Evolutionary conservation across 129 eudicot species (phyloP).

Genomic region (Centella asiatica): DNA sequence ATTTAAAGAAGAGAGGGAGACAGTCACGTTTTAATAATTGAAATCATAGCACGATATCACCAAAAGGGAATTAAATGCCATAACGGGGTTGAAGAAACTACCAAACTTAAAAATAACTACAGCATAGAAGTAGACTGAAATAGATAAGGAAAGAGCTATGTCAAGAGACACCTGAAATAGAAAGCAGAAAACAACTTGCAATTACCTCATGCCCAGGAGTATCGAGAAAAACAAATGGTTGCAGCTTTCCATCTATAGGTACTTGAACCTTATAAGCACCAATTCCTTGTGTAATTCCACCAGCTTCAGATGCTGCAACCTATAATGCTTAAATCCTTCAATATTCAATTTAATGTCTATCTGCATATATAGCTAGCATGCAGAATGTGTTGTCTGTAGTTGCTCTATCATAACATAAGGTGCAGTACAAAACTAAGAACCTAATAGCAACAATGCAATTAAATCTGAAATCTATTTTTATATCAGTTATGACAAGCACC

Average conservation of each 20-base stretch:
- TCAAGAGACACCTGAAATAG: not conserved
- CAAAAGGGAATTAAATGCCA: constrained; percentile 6
- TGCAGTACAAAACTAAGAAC: not conserved
- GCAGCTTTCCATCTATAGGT: constrained; percentile 70
- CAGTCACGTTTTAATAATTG: not conserved
- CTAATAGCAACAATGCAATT: not conserved
- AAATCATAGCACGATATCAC: not conserved
- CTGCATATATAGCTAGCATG: not conserved
- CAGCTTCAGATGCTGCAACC: constrained; percentile 99
- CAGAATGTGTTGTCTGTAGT: not conserved
- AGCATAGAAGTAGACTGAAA: not conserved
- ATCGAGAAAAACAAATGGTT: constrained; percentile 85
- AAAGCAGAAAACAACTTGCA: not conserved
- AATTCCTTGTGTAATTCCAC: constrained; percentile 97
- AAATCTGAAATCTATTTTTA: not conserved
- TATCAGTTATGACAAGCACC: constrained; percentile 9
- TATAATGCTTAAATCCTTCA: constrained; percentile 23
- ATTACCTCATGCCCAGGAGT: constrained; percentile 99
- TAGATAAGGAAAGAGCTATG: not conserved
- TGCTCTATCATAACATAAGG: not conserved
- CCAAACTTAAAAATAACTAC: not conserved
- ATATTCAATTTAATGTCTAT: constrained; percentile 6
- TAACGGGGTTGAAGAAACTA: not conserved
- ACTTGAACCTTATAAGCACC: constrained; percentile 95
- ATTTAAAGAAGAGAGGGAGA: not conserved